phyloP scores from a whole-genome alignment of 768 basidiomycete genomes.

The Russula abietina region DNA sequence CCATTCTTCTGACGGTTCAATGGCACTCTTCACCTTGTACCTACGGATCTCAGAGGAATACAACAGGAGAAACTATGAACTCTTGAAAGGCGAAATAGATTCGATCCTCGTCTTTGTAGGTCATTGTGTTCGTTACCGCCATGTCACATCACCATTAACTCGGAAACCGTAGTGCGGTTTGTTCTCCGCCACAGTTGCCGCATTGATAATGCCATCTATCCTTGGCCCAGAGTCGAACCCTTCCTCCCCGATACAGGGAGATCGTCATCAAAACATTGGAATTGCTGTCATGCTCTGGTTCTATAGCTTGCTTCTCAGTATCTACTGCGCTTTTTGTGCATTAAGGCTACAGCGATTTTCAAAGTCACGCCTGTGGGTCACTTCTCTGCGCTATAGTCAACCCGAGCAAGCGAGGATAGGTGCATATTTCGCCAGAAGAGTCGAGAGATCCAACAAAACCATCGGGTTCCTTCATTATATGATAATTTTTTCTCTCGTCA shows the following conservation, averaged over 20 bases:
- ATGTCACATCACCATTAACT: background rate
- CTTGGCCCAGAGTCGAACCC: too few species aligned
- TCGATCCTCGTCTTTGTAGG: slow-evolving; percentile 4
- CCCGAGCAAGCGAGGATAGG: background rate
- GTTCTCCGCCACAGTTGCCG: slow-evolving; percentile 6
- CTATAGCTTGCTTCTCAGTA: background rate
- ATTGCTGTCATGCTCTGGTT: background rate
- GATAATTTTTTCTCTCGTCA: background rate
- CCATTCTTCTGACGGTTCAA: background rate
- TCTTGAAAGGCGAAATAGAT: background rate
- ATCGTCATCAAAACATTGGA: too few species aligned
- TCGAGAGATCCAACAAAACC: background rate
- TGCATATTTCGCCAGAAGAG: background rate
- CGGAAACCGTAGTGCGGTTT: background rate
- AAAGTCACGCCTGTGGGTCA: background rate
- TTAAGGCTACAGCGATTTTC: background rate
- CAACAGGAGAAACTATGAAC: background rate
- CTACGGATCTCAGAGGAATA: background rate
- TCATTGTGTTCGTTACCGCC: background rate
- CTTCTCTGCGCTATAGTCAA: background rate
- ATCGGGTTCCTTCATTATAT: too few species aligned
- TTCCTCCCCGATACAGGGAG: too few species aligned
- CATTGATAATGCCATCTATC: background rate
- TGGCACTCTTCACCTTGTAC: background rate
- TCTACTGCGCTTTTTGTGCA: background rate